Evolutionary conservation across 345 rosid genomes (phyloP).

Genomic region (Brassica napus): Da-Ae NC_063446.1:2112001-2112500

Average conservation of each 20-base stretch:
- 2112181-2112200: background rate
- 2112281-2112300: background rate
- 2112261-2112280: background rate
- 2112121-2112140: no score
- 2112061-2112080: background rate
- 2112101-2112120: no score
- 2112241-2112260: background rate
- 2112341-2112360: background rate
- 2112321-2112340: background rate
- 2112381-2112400: background rate
- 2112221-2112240: background rate
- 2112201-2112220: background rate
- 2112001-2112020: background rate
- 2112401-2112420: background rate
- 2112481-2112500: background rate
- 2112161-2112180: no score
- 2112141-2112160: no score
- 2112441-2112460: background rate
- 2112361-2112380: background rate
- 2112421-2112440: background rate
- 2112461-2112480: background rate
- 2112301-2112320: background rate
- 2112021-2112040: no score
- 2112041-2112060: no score
- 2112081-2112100: background rate